Evolutionary conservation across 805 yeast species (phyloP), one percentile per base, ranked within the genome.

Genomic region (Metschnikowia cerradonensis): DNA sequence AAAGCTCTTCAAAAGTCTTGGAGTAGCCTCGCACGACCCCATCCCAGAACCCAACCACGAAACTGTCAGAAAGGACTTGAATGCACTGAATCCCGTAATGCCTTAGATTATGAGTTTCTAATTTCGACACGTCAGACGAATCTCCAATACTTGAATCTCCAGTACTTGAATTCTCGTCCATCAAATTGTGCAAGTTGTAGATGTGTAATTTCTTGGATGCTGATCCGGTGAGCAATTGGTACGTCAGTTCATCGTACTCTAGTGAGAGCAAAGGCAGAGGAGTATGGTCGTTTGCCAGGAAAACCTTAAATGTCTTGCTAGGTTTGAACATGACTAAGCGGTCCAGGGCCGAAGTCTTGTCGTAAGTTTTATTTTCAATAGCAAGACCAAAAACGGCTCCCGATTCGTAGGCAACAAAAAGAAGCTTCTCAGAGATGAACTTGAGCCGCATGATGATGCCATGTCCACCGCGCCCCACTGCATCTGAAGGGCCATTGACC

Each of bases 351-450:
- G 44, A 41, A 40, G 32, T 35, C 13, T 22, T 40, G 13, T 50
- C 52, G 20, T 37, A 38, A 6, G 37, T 44, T 13, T 49, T 33
- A 6, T 50, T 55, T 30, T 60, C 65, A 4, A 71, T 50, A 5
- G 53, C 37, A 30, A 67, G 58, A 0, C 70, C 73, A 20, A 65
- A 36, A 6, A 73, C 47, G 57, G 80, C 83, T 0, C 96, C 96
- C 15, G 87, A 83, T 62, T 88, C 96, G 60, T 78, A 88, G 1
- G 95, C 96, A 5, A 84, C 70, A 15, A 66, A 65, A 15, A 81
- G 60, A 0, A 65, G 50, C 6, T 50, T 32, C 2, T 60, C 56
- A 10, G 58, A 59, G 1, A 76, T 58, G 65, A 80, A 76, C 1
- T 60, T 52, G 2, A 85, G 57, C 42, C 73, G 77, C 90, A 89